Conservation (phyloP, 148 eudicot species). For the Rhododendron henanense region DNA sequence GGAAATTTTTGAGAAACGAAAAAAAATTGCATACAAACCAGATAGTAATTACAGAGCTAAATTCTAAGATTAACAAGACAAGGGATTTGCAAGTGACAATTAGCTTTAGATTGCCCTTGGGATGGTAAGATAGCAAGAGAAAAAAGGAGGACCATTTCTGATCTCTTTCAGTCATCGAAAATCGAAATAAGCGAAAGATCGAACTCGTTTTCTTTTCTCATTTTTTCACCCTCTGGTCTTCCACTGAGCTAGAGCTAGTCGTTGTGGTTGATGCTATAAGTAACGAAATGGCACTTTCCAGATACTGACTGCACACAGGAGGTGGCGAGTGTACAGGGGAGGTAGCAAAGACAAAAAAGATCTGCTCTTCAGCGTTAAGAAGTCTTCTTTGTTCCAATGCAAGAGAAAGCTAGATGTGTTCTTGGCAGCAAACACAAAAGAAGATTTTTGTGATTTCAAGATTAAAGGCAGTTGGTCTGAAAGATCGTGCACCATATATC, state of each 20-base stretch:
- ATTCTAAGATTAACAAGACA: too few relatives aligned
- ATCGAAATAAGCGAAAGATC: neutral
- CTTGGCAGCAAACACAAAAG: slow-evolving; percentile 28
- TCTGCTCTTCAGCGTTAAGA: slow-evolving; percentile 36
- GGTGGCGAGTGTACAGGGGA: slow-evolving; percentile 54
- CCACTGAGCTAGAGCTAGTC: too few relatives aligned
- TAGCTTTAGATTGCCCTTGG: too few relatives aligned
- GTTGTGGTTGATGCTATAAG: neutral
- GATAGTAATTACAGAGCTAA: too few relatives aligned
- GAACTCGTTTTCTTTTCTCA: neutral
- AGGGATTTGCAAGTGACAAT: too few relatives aligned
- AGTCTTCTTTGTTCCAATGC: slow-evolving; percentile 38
- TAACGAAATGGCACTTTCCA: slow-evolving; percentile 2
- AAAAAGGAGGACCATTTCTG: too few relatives aligned
- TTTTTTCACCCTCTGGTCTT: neutral
- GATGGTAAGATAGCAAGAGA: too few relatives aligned
- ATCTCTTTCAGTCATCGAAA: too few relatives aligned
- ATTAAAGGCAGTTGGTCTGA: slow-evolving; percentile 26
- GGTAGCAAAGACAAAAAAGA: slow-evolving; percentile 34
- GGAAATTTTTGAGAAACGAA: too few relatives aligned
- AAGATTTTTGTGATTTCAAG: slow-evolving; percentile 22
- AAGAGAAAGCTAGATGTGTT: slow-evolving; percentile 42
- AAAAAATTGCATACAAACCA: too few relatives aligned
- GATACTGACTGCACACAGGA: slow-evolving; percentile 36
- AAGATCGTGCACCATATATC: slow-evolving; percentile 28